Percentiles rank a stretch among this genome's conserved stretches.
phyloP scores from a whole-genome alignment of 169 alveolate species.

The Plasmodium inui region DNA sequence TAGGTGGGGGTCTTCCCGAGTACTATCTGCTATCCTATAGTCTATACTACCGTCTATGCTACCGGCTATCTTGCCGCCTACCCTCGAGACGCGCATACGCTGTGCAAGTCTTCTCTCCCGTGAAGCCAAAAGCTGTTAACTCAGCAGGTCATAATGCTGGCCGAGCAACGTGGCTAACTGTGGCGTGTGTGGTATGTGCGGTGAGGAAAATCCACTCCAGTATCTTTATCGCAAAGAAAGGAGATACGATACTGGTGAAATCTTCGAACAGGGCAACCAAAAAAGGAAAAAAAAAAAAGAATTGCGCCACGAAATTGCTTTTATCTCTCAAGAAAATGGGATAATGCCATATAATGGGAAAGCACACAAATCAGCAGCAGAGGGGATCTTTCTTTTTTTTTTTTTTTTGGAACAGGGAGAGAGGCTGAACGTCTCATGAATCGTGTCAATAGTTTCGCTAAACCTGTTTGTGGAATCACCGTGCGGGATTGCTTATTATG shows the following conservation, averaged over 20 bases:
- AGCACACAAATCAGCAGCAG: not conserved
- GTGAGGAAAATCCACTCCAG: not conserved
- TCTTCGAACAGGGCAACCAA: not conserved
- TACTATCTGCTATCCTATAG: not conserved
- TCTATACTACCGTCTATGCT: not conserved
- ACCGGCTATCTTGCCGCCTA: not conserved
- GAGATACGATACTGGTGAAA: not conserved
- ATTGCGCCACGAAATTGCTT: not conserved
- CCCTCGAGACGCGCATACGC: not conserved
- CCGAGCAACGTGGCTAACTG: not conserved
- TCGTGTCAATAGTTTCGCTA: not conserved
- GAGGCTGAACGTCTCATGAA: not conserved
- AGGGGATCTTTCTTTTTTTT: not conserved
- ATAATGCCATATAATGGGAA: not conserved
- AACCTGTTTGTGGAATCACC: not conserved
- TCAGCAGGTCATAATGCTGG: not conserved
- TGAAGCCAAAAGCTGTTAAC: not conserved
- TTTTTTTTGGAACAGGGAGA: not conserved
- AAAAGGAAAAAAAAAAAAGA: not conserved
- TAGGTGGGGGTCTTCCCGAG: not conserved
- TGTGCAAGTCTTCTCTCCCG: not conserved
- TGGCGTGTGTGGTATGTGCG: not conserved
- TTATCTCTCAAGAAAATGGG: not conserved
- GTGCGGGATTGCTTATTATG: not conserved
- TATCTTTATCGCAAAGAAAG: not conserved